phyloP scores from a whole-genome alignment of 2,329 filamentous ascomycete genomes.

The Trichoderma afroharzianum region DNA sequence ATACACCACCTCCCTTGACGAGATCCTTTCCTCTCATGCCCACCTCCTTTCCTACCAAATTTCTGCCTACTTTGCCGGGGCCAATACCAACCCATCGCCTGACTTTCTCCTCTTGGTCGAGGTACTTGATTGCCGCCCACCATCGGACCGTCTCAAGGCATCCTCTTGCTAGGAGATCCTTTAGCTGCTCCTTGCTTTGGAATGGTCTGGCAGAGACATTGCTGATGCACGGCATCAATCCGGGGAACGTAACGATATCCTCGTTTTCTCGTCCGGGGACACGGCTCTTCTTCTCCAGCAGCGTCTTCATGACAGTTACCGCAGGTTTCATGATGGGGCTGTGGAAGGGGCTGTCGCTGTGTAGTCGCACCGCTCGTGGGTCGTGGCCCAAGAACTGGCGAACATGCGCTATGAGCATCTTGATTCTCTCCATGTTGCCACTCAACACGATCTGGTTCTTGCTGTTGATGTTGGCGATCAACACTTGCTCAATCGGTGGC shows the following conservation, averaged over 20 bases:
- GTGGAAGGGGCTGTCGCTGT: constrained; percentile 87
- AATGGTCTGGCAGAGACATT: constrained; percentile 85
- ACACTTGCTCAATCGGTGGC: constrained; percentile 78
- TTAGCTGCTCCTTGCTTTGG: constrained; percentile 66
- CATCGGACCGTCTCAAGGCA: constrained; percentile 90
- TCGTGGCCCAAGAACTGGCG: constrained; percentile 89
- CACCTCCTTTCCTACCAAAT: constrained; percentile 92
- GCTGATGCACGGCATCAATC: constrained; percentile 71
- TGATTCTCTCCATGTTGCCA: constrained; percentile 79
- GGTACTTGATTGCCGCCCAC: constrained; percentile 90
- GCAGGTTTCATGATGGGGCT: constrained; percentile 89
- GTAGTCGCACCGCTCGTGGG: constrained; percentile 79
- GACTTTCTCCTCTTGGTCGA: constrained; percentile 79
- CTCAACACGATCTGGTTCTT: constrained; percentile 95
- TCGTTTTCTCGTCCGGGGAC: constrained; percentile 51
- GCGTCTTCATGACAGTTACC: constrained; percentile 64
- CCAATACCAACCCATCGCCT: constrained; percentile 87
- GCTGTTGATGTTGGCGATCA: constrained; percentile 91
- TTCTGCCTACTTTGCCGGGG: constrained; percentile 88
- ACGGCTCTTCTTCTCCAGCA: constrained; percentile 59
- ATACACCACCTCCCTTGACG: constrained; percentile 86
- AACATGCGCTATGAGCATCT: constrained; percentile 76
- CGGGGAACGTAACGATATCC: constrained; percentile 73
- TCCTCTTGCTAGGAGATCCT: constrained; percentile 73
- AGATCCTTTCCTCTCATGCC: constrained; percentile 75